phyloP scores from a whole-genome alignment of 148 eudicot genomes.

The Rhododendron molle region DNA sequence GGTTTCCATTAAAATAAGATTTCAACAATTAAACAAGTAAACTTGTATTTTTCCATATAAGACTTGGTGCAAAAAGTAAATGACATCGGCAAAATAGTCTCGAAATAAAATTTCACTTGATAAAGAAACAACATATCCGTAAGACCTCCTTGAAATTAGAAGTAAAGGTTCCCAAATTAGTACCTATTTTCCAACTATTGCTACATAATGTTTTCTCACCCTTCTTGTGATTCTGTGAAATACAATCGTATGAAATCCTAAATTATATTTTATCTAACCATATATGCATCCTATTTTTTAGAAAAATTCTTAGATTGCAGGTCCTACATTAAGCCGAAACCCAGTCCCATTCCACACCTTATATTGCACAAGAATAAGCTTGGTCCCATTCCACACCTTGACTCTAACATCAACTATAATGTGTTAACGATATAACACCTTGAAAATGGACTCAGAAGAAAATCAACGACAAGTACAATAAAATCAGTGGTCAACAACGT shows the following conservation, averaged over 20 bases:
- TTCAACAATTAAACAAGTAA: background rate
- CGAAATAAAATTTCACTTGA: background rate
- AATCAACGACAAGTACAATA: background rate
- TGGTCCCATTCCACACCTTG: background rate
- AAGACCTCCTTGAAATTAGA: background rate
- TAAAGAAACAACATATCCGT: background rate
- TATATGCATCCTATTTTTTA: background rate
- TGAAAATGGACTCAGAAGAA: background rate
- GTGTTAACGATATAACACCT: background rate
- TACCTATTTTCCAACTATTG: background rate
- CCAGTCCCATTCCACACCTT: background rate
- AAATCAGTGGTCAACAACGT: background rate
- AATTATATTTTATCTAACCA: background rate
- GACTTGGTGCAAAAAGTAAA: background rate
- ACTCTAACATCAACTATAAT: background rate
- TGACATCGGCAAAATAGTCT: background rate
- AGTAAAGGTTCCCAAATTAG: background rate
- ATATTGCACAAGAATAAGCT: background rate
- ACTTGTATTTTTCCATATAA: background rate
- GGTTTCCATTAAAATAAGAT: background rate
- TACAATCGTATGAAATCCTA: background rate
- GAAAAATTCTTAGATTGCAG: background rate
- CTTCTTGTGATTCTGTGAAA: background rate
- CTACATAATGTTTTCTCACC: background rate
- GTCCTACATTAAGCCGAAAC: background rate